Conservation (phyloP, 1,139 yeast species). For the Yamadazyma buinensis region DNA sequence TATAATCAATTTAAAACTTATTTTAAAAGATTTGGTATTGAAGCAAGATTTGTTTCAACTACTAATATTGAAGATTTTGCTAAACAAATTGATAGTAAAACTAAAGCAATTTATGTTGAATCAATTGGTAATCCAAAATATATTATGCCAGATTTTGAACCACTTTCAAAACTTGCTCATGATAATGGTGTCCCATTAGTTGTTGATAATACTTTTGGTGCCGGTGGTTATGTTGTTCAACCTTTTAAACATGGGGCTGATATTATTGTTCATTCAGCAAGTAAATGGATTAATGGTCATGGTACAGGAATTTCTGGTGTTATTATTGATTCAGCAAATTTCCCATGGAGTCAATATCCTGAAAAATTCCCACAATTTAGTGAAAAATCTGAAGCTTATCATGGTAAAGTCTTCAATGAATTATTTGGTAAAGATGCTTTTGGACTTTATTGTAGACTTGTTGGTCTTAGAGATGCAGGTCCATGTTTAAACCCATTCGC, state of each 20-base stretch:
- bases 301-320: constrained; percentile 96
- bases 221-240: constrained; percentile 84
- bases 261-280: constrained; percentile 83
- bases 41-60: constrained; percentile 78
- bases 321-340: constrained; percentile 83
- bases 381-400: constrained; percentile 89
- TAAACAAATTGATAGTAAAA: constrained; percentile 70
- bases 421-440: constrained; percentile 78
- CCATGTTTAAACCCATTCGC: constrained; percentile 87
- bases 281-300: constrained; percentile 98
- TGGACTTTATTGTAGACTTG: constrained; percentile 78
- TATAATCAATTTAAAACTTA: constrained; percentile 93
- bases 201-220: constrained; percentile 97
- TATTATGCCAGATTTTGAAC: constrained; percentile 88
- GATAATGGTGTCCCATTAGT: constrained; percentile 87
- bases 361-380: constrained; percentile 88
- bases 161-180: constrained; percentile 73
- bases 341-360: constrained; percentile 86
- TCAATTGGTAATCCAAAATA: constrained; percentile 93
- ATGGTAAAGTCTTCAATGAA: constrained; percentile 79
- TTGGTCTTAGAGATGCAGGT: constrained; percentile 88
- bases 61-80: constrained; percentile 69
- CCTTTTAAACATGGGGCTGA: constrained; percentile 92
- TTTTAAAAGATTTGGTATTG: constrained; percentile 83
- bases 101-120: constrained; percentile 88